phyloP scores from a whole-genome alignment of 768 basidiomycete species.

The Tylopilus subfusipes region DNA sequence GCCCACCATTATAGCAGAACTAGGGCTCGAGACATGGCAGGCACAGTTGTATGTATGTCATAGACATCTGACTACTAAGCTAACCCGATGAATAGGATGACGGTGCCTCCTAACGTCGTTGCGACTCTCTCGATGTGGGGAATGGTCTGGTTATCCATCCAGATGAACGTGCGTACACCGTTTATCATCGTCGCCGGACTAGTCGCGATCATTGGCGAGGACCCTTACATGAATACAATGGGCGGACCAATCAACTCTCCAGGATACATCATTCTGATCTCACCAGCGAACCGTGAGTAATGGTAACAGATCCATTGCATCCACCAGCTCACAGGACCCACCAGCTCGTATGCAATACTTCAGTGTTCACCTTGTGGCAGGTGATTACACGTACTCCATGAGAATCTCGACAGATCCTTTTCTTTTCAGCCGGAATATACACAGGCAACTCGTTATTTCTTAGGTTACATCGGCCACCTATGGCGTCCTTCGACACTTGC shows the following conservation, averaged over 20 bases:
- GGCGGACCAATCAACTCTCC: background rate
- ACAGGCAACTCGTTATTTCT: conserved; percentile 55
- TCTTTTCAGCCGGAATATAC: conserved; percentile 44
- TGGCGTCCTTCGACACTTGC: background rate
- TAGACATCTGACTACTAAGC: background rate
- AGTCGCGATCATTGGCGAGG: conserved; percentile 50
- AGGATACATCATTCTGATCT: conserved; percentile 58
- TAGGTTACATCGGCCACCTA: conserved; percentile 34
- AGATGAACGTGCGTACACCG: conserved; percentile 42
- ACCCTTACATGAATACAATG: background rate
- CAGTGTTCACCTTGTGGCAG: conserved; percentile 52
- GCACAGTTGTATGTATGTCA: conserved; percentile 47
- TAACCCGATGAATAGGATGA: conserved; percentile 38
- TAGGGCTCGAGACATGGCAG: conserved; percentile 59
- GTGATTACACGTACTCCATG: conserved; percentile 1
- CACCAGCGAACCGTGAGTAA: conserved; percentile 42
- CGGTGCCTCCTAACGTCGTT: conserved; percentile 53
- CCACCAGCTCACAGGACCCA: background rate
- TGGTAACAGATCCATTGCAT: background rate
- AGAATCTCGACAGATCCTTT: background rate
- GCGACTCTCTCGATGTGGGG: conserved; percentile 48
- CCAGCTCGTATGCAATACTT: conserved; percentile 53
- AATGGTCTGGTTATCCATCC: conserved; percentile 51
- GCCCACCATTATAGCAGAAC: conserved; percentile 57
- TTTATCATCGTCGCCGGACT: conserved; percentile 50